These are phyloP conservation scores for Rhizophagus clarus DNA, from an alignment of 192 early-diverging fungal genomes.

Conservation along the genomic window DNA sequence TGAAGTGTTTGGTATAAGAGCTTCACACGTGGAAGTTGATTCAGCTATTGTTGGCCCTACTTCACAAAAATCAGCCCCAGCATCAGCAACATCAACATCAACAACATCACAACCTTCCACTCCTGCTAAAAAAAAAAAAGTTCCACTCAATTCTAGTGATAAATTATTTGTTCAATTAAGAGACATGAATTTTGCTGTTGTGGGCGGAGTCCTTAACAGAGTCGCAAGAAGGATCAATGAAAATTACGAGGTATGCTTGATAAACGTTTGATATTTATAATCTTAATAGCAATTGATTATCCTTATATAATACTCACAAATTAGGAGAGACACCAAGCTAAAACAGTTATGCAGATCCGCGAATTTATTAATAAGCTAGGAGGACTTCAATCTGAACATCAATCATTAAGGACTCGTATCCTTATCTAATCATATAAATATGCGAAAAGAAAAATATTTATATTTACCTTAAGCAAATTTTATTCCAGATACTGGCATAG, in stretches of 20 bases:
- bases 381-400: conserved; percentile 82
- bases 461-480: not conserved
- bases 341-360: conserved; percentile 89
- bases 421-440: conserved; percentile 22
- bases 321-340: conserved; percentile 83
- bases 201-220: conserved; percentile 80
- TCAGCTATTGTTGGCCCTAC: conserved; percentile 55
- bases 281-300: not conserved
- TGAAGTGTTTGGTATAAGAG: conserved; percentile 84
- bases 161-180: conserved; percentile 79
- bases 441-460: not conserved
- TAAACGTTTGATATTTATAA: not conserved
- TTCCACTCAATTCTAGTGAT: conserved; percentile 81
- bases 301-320: not conserved
- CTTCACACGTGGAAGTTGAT: conserved; percentile 77
- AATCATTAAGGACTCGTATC: conserved; percentile 77
- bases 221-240: conserved; percentile 84
- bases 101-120: conserved; percentile 23
- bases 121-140: conserved; percentile 67
- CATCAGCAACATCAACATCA: conserved; percentile 34
- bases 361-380: conserved; percentile 89
- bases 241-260: conserved; percentile 71
- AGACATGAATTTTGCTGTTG: conserved; percentile 90
- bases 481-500: conserved; percentile 68
- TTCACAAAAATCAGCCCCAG: conserved; percentile 32